Percentiles rank a stretch among this genome's conserved stretches.
These are phyloP conservation scores for Fusarium ambrosium DNA, from an alignment of 2,329 filamentous ascomycete genomes.

Conservation along the genomic window DNA sequence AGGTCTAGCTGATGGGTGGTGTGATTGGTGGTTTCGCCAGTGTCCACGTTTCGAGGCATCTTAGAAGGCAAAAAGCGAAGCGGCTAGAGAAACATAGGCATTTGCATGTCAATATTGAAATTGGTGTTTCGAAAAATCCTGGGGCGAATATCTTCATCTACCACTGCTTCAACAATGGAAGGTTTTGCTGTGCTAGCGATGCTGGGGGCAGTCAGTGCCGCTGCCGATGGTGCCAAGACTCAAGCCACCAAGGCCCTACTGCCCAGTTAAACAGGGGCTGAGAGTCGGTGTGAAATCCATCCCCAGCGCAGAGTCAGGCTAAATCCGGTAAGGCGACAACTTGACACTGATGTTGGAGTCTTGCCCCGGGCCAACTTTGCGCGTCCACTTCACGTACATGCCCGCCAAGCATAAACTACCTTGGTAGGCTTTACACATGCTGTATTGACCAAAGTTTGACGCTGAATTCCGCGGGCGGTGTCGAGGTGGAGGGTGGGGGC, in stretches of 20 bases:
- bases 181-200: neutral
- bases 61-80: neutral
- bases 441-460: neutral
- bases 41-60: neutral
- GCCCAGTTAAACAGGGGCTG: neutral
- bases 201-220: neutral
- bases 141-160: neutral
- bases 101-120: neutral
- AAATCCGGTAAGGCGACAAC: neutral
- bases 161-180: neutral
- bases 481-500: neutral
- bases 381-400: neutral
- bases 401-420: neutral
- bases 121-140: neutral
- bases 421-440: neutral
- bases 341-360: neutral
- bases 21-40: neutral
- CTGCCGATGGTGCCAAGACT: neutral
- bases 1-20: neutral
- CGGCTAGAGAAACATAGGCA: neutral
- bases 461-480: neutral
- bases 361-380: neutral
- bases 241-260: neutral
- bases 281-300: neutral
- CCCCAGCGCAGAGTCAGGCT: too few species aligned